phyloP scores from a whole-genome alignment of 257 asterid species.

The Fraxinus americana region DNA sequence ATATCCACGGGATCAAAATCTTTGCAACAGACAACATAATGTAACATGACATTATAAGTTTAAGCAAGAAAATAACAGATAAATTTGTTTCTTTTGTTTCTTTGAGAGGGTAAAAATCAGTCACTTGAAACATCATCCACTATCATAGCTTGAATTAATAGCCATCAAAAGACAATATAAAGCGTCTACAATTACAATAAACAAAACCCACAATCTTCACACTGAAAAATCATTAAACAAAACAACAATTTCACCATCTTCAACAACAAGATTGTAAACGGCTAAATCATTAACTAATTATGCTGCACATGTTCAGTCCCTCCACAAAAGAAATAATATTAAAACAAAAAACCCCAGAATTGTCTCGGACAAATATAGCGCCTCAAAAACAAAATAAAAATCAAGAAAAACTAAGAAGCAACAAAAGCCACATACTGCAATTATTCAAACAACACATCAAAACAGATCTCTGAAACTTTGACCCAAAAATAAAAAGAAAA shows the following conservation, averaged over 20 bases:
- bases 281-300: neutral
- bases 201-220: neutral
- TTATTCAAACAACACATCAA: neutral
- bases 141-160: neutral
- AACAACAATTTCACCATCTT: neutral
- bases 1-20: neutral
- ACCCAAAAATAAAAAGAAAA: constrained; percentile 21
- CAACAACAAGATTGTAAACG: neutral
- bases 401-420: neutral
- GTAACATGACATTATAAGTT: neutral
- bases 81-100: neutral
- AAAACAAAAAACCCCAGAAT: neutral
- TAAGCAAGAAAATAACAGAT: neutral
- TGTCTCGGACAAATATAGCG: neutral
- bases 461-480: constrained; percentile 1
- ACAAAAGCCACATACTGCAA: neutral
- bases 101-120: neutral
- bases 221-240: neutral
- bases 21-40: constrained; percentile 13
- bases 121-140: neutral
- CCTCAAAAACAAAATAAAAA: neutral
- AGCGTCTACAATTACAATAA: neutral
- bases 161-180: neutral
- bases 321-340: neutral
- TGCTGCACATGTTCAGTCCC: neutral